Conservation (phyloP, 1,284 basidiomycete genomes). For the Rugiboletus extremiorientalis region DNA sequence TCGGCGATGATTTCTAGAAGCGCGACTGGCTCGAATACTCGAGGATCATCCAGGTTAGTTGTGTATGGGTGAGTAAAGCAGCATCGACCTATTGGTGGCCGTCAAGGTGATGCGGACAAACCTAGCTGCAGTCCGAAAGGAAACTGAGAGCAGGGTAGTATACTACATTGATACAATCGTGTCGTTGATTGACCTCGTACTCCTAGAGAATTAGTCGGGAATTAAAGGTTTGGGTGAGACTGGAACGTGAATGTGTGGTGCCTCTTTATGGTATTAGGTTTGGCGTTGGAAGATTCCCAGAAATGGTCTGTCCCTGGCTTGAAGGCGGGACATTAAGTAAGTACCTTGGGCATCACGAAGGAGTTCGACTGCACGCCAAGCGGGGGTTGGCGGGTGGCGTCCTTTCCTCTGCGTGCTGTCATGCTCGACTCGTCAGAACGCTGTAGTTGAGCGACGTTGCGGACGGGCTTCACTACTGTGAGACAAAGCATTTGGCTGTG, state of each 20-base stretch:
- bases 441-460: constrained; percentile 23
- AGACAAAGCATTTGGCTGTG: not conserved
- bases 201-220: constrained; percentile 21
- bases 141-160: constrained; percentile 12
- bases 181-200: not conserved
- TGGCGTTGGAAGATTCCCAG: constrained; percentile 24
- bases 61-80: no score
- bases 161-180: not conserved
- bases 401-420: not conserved
- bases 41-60: constrained; percentile 15
- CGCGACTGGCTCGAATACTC: constrained; percentile 21
- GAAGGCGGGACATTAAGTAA: constrained; percentile 19
- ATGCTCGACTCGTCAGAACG: constrained; percentile 1
- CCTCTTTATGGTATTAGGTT: constrained; percentile 25
- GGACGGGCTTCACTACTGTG: constrained; percentile 24
- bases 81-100: constrained; percentile 16
- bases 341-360: constrained; percentile 18
- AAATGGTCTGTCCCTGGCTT: constrained; percentile 28
- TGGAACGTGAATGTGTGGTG: constrained; percentile 26
- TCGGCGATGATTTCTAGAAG: constrained; percentile 29
- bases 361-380: not conserved
- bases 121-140: constrained; percentile 4
- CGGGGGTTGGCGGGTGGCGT: constrained; percentile 15
- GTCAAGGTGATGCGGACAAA: constrained; percentile 27
- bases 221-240: constrained; percentile 21